Evolutionary conservation across 2,329 filamentous ascomycete species (phyloP).

Genomic region (Cercospora zeina): DNA sequence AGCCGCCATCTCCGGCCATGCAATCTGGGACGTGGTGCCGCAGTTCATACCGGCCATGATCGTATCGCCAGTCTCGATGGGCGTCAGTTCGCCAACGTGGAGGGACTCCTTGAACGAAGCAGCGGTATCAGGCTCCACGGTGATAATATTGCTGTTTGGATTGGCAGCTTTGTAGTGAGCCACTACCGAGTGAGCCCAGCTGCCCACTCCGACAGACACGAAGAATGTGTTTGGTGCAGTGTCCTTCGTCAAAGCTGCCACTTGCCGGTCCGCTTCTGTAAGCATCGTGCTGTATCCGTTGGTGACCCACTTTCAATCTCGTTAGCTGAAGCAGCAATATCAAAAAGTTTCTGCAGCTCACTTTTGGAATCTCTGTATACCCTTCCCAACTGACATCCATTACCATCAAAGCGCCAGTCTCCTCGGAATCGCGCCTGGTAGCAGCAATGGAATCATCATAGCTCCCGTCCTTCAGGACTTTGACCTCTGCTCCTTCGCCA

Average conservation of each 20-base stretch:
- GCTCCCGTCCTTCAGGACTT: conserved; percentile 53
- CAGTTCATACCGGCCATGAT: conserved; percentile 77
- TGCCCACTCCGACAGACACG: conserved; percentile 71
- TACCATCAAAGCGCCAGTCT: conserved; percentile 56
- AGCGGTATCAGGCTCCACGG: conserved; percentile 69
- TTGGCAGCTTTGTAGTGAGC: conserved; percentile 60
- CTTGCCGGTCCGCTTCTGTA: conserved; percentile 64
- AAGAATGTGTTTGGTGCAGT: conserved; percentile 55
- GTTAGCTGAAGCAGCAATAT: conserved; percentile 3
- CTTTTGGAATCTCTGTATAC: conserved; percentile 65
- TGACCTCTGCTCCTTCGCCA: conserved; percentile 63
- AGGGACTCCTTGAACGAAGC: conserved; percentile 60
- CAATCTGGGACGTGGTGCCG: conserved; percentile 64
- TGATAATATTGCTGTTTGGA: conserved; percentile 50
- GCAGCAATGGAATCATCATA: conserved; percentile 67
- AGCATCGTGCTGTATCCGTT: conserved; percentile 77
- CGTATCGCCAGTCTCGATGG: conserved; percentile 59
- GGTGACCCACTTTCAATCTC: conserved; percentile 63
- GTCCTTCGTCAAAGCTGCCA: conserved; percentile 43
- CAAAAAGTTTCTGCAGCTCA: conserved; percentile 34
- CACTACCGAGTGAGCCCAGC: conserved; percentile 68
- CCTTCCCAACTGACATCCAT: conserved; percentile 68
- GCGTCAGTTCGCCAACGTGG: conserved; percentile 49
- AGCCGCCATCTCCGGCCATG: conserved; percentile 61
- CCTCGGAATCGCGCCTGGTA: conserved; percentile 47